These are phyloP conservation scores for Colletotrichum costaricense DNA, from an alignment of 2,329 filamentous ascomycete species.

Conservation along the genomic window DNA sequence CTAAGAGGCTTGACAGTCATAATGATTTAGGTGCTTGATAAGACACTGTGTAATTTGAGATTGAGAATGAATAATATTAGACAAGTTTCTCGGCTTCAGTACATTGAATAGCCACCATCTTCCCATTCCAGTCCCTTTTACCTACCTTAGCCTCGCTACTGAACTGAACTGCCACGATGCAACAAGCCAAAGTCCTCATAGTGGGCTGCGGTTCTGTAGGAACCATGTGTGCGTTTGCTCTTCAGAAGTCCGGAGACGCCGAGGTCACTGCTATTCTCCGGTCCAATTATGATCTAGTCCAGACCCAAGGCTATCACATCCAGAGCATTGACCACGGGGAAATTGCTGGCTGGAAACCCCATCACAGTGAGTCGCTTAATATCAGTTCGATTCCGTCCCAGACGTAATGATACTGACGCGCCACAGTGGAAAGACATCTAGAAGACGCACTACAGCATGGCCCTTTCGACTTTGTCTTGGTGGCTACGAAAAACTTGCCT, in stretches of 20 bases:
- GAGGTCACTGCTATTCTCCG: not conserved
- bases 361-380: too few relatives aligned
- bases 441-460: too few relatives aligned
- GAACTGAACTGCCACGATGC: not conserved
- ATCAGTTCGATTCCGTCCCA: too few relatives aligned
- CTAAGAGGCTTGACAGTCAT: not conserved
- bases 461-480: too few relatives aligned
- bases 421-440: too few relatives aligned
- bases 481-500: too few relatives aligned
- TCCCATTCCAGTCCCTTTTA: not conserved
- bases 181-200: not conserved
- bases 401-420: too few relatives aligned
- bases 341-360: too few relatives aligned
- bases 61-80: not conserved
- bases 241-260: not conserved
- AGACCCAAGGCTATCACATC: not conserved
- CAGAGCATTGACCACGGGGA: too few relatives aligned
- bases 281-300: not conserved
- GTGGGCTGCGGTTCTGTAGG: not conserved
- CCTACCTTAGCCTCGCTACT: not conserved
- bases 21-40: not conserved
- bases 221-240: not conserved
- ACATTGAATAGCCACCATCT: not conserved
- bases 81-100: not conserved
- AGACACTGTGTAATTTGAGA: not conserved